Conservation (phyloP, 1,284 basidiomycete species). For the Agaricales sp. region DNA sequence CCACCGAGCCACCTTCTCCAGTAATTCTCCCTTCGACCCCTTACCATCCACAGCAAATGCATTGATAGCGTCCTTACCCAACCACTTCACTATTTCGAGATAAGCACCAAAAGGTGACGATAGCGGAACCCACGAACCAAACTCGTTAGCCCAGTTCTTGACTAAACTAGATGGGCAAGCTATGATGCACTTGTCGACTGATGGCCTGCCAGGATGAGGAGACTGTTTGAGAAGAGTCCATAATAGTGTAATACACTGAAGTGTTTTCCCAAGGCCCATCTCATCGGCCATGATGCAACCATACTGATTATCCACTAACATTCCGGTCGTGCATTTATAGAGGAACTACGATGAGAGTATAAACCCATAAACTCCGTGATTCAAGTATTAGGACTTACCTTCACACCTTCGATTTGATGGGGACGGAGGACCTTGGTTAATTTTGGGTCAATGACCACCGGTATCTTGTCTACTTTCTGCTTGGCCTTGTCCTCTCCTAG, state of each 20-base stretch:
- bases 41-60: conserved; percentile 87
- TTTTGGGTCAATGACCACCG: conserved; percentile 92
- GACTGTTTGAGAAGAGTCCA: conserved; percentile 99
- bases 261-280: conserved; percentile 95
- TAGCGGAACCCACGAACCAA: conserved; percentile 48
- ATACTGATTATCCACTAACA: conserved; percentile 86
- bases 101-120: conserved; percentile 2
- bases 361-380: no score
- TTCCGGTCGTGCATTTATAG: conserved; percentile 91
- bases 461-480: conserved; percentile 69
- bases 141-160: conserved; percentile 97
- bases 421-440: conserved; percentile 85
- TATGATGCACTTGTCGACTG: conserved; percentile 97
- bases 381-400: conserved; percentile 39
- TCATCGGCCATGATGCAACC: conserved; percentile 99
- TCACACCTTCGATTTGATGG: conserved; percentile 97
- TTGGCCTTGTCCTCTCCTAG: conserved; percentile 70
- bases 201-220: conserved; percentile 74
- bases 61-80: conserved; percentile 76
- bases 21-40: conserved; percentile 72
- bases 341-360: conserved; percentile 61
- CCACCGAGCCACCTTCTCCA: conserved; percentile 79
- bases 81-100: conserved; percentile 75
- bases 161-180: conserved; percentile 96
- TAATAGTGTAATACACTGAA: conserved; percentile 93